These are phyloP conservation scores for Annulohypoxylon moriforme DNA, from an alignment of 495 filamentous ascomycete genomes.

Conservation along the genomic window DNA sequence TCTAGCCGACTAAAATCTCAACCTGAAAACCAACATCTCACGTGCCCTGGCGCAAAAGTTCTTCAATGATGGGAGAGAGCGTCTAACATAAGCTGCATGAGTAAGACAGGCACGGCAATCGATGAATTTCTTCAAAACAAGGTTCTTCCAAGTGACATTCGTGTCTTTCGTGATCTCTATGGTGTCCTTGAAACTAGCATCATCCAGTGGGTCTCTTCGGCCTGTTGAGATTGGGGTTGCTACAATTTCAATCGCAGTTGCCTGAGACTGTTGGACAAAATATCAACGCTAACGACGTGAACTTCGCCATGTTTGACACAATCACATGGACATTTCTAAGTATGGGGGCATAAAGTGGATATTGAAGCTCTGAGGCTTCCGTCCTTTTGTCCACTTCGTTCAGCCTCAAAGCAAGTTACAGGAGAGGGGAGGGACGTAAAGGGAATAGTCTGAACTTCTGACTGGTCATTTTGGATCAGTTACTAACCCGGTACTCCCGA, in stretches of 20 bases:
- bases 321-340: background rate
- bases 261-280: slow-evolving; percentile 13
- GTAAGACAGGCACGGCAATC: background rate
- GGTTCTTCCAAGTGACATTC: no score
- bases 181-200: background rate
- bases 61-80: background rate
- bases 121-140: slow-evolving; percentile 3
- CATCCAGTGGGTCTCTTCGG: slow-evolving; percentile 2
- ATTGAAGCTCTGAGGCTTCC: slow-evolving; percentile 46
- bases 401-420: slow-evolving; percentile 61
- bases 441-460: slow-evolving; percentile 19
- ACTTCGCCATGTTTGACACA: slow-evolving; percentile 1
- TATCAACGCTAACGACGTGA: background rate
- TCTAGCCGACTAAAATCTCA: background rate
- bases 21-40: background rate
- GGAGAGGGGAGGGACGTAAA: slow-evolving; percentile 49
- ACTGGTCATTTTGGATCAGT: slow-evolving; percentile 39
- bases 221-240: background rate
- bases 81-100: background rate
- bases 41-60: background rate
- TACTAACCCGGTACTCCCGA: slow-evolving; percentile 25
- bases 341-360: background rate
- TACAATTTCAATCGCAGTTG: slow-evolving; percentile 9
- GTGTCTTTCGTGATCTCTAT: slow-evolving; percentile 35
- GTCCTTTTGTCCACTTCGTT: slow-evolving; percentile 52